These are phyloP conservation scores for Russula brevipes DNA, from an alignment of 768 basidiomycete species.

Conservation along the genomic window DNA sequence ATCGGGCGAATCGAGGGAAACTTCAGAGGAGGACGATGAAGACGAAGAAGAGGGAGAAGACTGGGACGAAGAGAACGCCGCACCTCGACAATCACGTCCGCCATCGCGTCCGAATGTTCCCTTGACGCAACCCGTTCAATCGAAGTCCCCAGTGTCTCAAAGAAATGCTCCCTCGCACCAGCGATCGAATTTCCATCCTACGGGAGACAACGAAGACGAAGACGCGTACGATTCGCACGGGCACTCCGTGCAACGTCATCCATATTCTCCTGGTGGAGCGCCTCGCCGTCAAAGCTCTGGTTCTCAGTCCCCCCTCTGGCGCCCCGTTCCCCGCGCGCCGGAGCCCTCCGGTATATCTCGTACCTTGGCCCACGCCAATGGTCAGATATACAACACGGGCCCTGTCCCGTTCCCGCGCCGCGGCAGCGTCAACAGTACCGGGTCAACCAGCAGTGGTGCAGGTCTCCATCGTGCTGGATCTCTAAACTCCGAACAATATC, in stretches of 20 bases:
- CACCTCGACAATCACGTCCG: constrained; percentile 12
- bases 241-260: background rate
- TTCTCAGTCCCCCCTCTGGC: constrained; percentile 6
- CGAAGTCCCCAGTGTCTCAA: constrained; percentile 14
- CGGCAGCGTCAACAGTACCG: constrained; percentile 20
- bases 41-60: constrained; percentile 8
- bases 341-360: constrained; percentile 22
- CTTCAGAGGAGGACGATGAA: constrained; percentile 8
- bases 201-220: constrained; percentile 7
- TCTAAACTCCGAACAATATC: constrained; percentile 13
- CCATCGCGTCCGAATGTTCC: constrained; percentile 3
- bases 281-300: constrained; percentile 16
- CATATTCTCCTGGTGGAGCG: constrained; percentile 7
- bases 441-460: constrained; percentile 12
- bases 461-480: constrained; percentile 26
- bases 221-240: constrained; percentile 7
- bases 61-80: background rate
- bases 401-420: constrained; percentile 38
- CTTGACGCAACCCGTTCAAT: background rate
- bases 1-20: background rate
- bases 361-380: constrained; percentile 29
- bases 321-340: background rate
- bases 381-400: constrained; percentile 34
- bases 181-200: constrained; percentile 7
- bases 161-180: constrained; percentile 9